Conservation (phyloP, 2,329 filamentous ascomycete species). For the Escovopsis sp. region DNA sequence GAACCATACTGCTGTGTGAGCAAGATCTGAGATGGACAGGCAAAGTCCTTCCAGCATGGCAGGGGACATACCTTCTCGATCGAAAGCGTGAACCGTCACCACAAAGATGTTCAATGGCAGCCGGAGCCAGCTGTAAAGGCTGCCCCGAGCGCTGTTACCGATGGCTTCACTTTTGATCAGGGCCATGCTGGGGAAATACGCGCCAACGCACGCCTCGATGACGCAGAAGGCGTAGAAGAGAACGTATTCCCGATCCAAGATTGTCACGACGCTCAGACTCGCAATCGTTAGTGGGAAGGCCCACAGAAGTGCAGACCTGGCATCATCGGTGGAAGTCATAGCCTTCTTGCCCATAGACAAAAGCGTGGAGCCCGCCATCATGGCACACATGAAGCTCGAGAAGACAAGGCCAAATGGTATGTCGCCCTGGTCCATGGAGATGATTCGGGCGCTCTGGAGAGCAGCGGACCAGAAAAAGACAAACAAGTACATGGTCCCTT, state of each 20-base stretch:
- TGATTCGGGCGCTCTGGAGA: constrained; percentile 26
- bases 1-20: not conserved
- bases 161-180: constrained; percentile 37
- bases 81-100: constrained; percentile 29
- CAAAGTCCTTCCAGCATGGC: no score
- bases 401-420: constrained; percentile 35
- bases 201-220: constrained; percentile 40
- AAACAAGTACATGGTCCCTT: constrained; percentile 47
- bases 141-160: constrained; percentile 36
- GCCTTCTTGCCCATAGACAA: not conserved
- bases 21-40: no score
- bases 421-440: constrained; percentile 13
- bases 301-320: constrained; percentile 20
- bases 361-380: constrained; percentile 36
- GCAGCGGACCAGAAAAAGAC: constrained; percentile 47
- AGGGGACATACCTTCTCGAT: constrained; percentile 23
- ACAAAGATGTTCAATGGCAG: constrained; percentile 41
- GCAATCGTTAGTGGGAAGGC: constrained; percentile 17
- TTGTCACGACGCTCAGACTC: constrained; percentile 25
- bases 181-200: constrained; percentile 41
- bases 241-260: constrained; percentile 24
- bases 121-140: constrained; percentile 40
- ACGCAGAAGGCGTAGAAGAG: constrained; percentile 42
- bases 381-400: constrained; percentile 39
- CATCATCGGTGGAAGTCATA: constrained; percentile 1